A percentile compares a stretch with the other conserved stretches of the same genome.
Evolutionary conservation across 768 basidiomycete genomes (phyloP).

Genomic region (Megacollybia marginata): DNA sequence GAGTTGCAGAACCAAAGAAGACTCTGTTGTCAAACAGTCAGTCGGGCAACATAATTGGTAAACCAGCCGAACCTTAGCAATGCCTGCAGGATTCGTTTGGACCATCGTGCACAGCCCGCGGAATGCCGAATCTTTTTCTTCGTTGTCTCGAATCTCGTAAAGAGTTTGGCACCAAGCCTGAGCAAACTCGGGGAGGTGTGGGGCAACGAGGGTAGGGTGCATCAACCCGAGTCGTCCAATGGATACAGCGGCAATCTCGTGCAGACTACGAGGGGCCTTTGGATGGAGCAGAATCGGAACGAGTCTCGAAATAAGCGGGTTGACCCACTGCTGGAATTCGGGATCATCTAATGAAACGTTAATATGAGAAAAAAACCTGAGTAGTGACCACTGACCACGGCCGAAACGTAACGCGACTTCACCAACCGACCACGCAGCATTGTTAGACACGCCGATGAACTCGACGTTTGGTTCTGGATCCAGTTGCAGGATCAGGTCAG

Average conservation of each 20-base stretch:
- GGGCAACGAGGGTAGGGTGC: slow-evolving; percentile 84
- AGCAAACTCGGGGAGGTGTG: slow-evolving; percentile 84
- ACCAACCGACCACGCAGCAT: slow-evolving; percentile 98
- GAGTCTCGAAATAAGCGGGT: slow-evolving; percentile 80
- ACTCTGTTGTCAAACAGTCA: slow-evolving; percentile 60
- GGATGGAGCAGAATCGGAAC: slow-evolving; percentile 90
- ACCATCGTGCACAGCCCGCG: slow-evolving; percentile 94
- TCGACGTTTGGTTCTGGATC: slow-evolving; percentile 90
- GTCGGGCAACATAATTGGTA: slow-evolving; percentile 7
- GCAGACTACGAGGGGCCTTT: slow-evolving; percentile 87
- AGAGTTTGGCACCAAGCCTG: slow-evolving; percentile 96
- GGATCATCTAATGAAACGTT: slow-evolving; percentile 46
- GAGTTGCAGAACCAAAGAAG: slow-evolving; percentile 98
- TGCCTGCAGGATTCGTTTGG: slow-evolving; percentile 88
- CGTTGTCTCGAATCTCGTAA: slow-evolving; percentile 98
- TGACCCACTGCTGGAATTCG: too few relatives aligned
- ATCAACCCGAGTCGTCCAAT: slow-evolving; percentile 95
- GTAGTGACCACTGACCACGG: slow-evolving; percentile 49
- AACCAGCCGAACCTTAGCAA: slow-evolving; percentile 59
- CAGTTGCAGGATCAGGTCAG: slow-evolving; percentile 81
- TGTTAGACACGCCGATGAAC: slow-evolving; percentile 95
- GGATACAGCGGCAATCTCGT: slow-evolving; percentile 97
- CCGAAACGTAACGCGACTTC: slow-evolving; percentile 94
- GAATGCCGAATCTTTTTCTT: slow-evolving; percentile 99
- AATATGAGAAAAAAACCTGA: not conserved